Base-by-base conservation (phyloP, 257 asterid genomes). In the Plectranthus barbatus region DNA sequence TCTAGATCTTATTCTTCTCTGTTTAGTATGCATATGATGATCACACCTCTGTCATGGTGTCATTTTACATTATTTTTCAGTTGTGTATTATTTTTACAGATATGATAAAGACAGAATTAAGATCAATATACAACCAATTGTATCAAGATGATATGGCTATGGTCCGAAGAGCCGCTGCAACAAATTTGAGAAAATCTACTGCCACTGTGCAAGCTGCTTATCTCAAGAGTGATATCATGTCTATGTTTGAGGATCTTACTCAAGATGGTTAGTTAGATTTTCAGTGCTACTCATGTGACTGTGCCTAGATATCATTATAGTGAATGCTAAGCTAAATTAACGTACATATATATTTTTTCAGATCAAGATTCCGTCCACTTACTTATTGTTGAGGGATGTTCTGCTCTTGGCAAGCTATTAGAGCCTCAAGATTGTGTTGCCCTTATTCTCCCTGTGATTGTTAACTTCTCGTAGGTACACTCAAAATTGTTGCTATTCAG, bases 341-440 rank as follows among this genome's bases (percentile, higher is more conserved):
- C n/a, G n/a, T n/a, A n/a, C n/a, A n/a, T n/a, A n/a, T n/a, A n/a
- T n/a, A n/a, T 9, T 10, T 63, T 72, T 69, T 12, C 82, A 89
- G 97, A 86, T 83, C 97, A 89, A 75, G 97, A 89, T 68, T 89
- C 97, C 49, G 95, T 89, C 60, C 95, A 95, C 7, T 80, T 89
- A 67, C 80, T 89, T 39, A 95, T 95, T 69, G 97, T 89, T 33
- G 97, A 89, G 71, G 85, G 95, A 47, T 89, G 95, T 77, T 96
- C 96, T 51, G 94, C 98, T 67, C 86, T 91, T 58, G 98, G 98
- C 14, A 91, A 91, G 78, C 75, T 91, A 77, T 70, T 91, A 84
- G 96, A 91, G 78, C 86, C 95, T 44, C 92, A 84, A 73, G 98
- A 91, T 71, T 91, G 98, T 74, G 88, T 86, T 71, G 77, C 88